A percentile compares a stretch with the other conserved stretches of the same genome.
phyloP scores from a whole-genome alignment of 129 eudicot species.

The Pulicaria dysenterica region DNA sequence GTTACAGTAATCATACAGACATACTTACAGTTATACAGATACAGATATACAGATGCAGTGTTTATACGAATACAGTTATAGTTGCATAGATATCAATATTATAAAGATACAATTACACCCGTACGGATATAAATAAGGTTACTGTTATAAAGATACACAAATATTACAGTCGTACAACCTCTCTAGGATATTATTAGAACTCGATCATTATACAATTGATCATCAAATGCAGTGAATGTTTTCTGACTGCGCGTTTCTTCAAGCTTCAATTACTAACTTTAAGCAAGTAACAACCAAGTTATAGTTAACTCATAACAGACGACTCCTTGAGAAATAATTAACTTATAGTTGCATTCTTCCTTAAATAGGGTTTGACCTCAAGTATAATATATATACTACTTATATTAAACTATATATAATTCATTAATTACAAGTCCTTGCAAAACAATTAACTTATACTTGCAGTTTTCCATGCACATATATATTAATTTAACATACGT shows the following conservation, averaged over 20 bases:
- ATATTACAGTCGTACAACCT: too few species aligned
- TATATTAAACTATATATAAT: background rate
- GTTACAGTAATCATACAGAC: too few species aligned
- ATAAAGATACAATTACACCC: too few species aligned
- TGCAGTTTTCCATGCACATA: constrained; percentile 30
- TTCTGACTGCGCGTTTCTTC: constrained; percentile 23
- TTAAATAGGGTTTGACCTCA: background rate
- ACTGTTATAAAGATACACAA: too few species aligned
- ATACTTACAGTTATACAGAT: too few species aligned
- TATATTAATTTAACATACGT: background rate
- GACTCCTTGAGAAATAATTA: constrained; percentile 5
- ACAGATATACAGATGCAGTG: too few species aligned
- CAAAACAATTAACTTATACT: constrained; percentile 20
- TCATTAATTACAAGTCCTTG: constrained; percentile 1
- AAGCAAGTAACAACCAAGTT: background rate
- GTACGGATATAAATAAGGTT: too few species aligned
- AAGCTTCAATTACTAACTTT: background rate
- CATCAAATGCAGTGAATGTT: constrained; percentile 10
- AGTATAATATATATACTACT: too few species aligned
- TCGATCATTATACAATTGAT: background rate
- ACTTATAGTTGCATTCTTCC: background rate
- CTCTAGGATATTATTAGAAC: too few species aligned
- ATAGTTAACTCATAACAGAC: background rate
- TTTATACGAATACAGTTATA: too few species aligned
- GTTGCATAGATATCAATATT: too few species aligned